Conservation (phyloP, 495 filamentous ascomycete species). For the Annulohypoxylon bovei region DNA sequence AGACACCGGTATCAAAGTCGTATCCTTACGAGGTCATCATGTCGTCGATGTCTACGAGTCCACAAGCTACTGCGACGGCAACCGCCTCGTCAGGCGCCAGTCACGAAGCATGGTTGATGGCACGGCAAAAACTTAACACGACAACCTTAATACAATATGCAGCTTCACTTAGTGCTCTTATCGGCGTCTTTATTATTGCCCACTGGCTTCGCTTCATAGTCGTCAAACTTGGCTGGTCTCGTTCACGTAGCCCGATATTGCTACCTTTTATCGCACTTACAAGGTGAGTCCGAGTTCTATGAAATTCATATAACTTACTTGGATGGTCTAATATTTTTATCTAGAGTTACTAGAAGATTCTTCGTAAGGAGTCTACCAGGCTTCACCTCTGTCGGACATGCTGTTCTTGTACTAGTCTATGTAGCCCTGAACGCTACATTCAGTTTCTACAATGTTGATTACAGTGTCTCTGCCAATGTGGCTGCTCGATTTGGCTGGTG, state of each 20-base stretch:
- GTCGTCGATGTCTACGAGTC: constrained; percentile 13
- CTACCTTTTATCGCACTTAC: constrained; percentile 28
- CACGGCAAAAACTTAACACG: constrained; percentile 48
- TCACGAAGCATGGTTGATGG: constrained; percentile 38
- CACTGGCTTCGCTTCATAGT: constrained; percentile 53
- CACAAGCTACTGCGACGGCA: constrained; percentile 12
- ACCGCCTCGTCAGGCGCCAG: constrained; percentile 6
- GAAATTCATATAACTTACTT: neutral
- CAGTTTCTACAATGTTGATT: constrained; percentile 58
- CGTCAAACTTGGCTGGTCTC: constrained; percentile 28
- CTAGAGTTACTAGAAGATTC: constrained; percentile 51
- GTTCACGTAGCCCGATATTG: constrained; percentile 33
- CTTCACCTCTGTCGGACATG: constrained; percentile 63
- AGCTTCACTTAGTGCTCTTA: constrained; percentile 56
- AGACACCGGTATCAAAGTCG: neutral
- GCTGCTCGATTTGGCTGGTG: constrained; percentile 62
- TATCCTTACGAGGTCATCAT: neutral
- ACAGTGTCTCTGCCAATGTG: constrained; percentile 42
- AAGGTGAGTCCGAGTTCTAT: constrained; percentile 28
- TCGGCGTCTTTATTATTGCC: constrained; percentile 60
- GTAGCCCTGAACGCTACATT: constrained; percentile 62
- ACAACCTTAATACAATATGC: constrained; percentile 54
- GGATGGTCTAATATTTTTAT: constrained; percentile 9
- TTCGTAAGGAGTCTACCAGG: constrained; percentile 58
- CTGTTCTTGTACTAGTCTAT: constrained; percentile 57